Percentiles rank a stretch among this genome's conserved stretches.
phyloP scores from a whole-genome alignment of 2,329 filamentous ascomycete genomes.

The Cytospora schulzeri region DNA sequence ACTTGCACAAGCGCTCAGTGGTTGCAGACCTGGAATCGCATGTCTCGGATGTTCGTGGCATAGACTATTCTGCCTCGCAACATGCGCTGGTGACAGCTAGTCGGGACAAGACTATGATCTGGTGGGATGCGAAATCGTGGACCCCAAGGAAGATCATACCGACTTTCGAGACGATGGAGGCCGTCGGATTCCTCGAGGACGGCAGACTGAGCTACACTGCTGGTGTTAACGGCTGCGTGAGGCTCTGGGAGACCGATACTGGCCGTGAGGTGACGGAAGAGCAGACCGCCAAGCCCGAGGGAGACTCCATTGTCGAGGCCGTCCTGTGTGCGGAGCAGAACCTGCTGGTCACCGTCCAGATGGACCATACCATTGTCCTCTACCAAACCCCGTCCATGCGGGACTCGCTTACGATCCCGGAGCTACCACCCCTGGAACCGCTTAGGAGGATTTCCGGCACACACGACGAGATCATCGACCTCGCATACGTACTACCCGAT shows the following conservation, averaged over 20 bases:
- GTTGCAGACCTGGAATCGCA: conserved; percentile 84
- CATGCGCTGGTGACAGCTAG: conserved; percentile 80
- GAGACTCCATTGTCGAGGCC: conserved; percentile 70
- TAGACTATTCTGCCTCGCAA: conserved; percentile 78
- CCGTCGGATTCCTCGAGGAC: conserved; percentile 74
- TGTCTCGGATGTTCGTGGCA: conserved; percentile 86
- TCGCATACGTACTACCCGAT: conserved; percentile 82
- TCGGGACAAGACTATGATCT: conserved; percentile 89
- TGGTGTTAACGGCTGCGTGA: conserved; percentile 78
- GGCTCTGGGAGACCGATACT: conserved; percentile 79
- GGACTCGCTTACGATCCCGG: conserved; percentile 38
- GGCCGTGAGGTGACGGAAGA: conserved; percentile 79
- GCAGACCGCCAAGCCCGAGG: conserved; percentile 62
- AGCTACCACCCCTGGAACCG: conserved; percentile 48
- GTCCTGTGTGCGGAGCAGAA: conserved; percentile 66
- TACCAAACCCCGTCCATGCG: conserved; percentile 56
- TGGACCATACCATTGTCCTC: conserved; percentile 83
- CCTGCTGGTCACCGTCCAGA: conserved; percentile 79
- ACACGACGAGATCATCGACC: conserved; percentile 95
- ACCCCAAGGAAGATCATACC: conserved; percentile 79
- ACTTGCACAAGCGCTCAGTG: conserved; percentile 80
- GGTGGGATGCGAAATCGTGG: conserved; percentile 89
- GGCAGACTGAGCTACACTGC: conserved; percentile 79
- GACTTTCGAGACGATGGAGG: conserved; percentile 82
- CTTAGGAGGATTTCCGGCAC: conserved; percentile 88